Conservation (phyloP, 805 yeast species). For the Debaryomyces prosopidis region DNA sequence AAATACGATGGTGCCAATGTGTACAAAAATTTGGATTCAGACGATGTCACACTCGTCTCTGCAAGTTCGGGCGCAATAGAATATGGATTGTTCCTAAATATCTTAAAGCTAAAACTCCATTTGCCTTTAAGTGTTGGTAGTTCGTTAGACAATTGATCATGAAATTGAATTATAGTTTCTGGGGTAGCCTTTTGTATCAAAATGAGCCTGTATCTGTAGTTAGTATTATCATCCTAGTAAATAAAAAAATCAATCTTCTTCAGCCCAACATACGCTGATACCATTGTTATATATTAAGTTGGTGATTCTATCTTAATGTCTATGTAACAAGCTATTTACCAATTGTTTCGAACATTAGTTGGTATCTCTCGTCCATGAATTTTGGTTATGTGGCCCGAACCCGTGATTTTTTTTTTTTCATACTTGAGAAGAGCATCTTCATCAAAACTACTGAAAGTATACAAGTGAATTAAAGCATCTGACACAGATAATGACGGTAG, state of each 20-base stretch:
- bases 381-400: background rate
- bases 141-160: conserved; percentile 69
- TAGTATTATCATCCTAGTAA: conserved; percentile 1
- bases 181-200: conserved; percentile 47
- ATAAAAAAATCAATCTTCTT: background rate
- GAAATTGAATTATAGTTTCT: conserved; percentile 64
- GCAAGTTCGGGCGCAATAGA: conserved; percentile 42
- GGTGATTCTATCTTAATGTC: too few relatives aligned
- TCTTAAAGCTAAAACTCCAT: conserved; percentile 70
- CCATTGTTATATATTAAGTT: conserved; percentile 18
- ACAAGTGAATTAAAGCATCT: background rate
- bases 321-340: too few relatives aligned
- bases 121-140: conserved; percentile 60
- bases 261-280: conserved; percentile 36
- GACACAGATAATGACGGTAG: background rate
- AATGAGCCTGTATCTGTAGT: conserved; percentile 26
- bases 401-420: background rate
- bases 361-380: background rate
- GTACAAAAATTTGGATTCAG: conserved; percentile 48
- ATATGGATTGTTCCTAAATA: conserved; percentile 64
- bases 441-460: background rate
- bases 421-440: background rate
- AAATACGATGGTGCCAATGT: conserved; percentile 53
- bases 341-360: background rate
- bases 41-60: conserved; percentile 25